Evolutionary conservation across 805 yeast genomes (phyloP).

Genomic region (Kluyveromyces siamensis): DNA sequence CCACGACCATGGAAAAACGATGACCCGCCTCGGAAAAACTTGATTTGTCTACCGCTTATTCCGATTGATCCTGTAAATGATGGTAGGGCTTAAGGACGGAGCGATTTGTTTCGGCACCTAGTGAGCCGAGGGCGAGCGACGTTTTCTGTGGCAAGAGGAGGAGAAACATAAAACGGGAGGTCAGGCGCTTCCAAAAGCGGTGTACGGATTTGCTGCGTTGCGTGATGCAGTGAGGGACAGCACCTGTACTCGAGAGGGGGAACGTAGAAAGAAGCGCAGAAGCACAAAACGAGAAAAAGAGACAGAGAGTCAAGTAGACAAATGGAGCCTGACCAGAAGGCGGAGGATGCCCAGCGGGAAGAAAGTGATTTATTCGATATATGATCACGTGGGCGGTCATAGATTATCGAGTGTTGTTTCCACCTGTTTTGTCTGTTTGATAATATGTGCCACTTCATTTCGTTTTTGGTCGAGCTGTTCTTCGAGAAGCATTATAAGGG

Average conservation of each 20-base stretch:
- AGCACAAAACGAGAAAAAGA: neutral
- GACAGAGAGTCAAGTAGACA: neutral
- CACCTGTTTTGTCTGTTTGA: conserved; percentile 34
- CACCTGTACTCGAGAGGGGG: no score
- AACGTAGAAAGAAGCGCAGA: neutral
- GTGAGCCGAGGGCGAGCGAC: neutral
- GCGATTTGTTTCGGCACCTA: neutral
- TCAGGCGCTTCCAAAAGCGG: no score
- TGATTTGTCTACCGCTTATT: neutral
- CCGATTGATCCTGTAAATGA: neutral
- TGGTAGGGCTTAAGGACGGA: neutral
- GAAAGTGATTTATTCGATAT: no score
- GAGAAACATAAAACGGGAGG: no score
- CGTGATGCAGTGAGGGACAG: no score
- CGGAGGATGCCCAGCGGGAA: neutral
- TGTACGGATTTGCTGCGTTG: no score
- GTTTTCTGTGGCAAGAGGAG: no score
- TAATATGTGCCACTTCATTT: conserved; percentile 39
- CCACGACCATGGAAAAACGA: neutral
- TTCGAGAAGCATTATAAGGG: conserved; percentile 63
- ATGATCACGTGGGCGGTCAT: conserved; percentile 13
- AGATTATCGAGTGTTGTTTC: conserved; percentile 29
- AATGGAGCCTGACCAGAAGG: neutral
- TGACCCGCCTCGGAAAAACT: neutral
- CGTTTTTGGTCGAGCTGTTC: conserved; percentile 61